These are phyloP conservation scores for Pisolithus albus DNA, from an alignment of 768 basidiomycete species.

Conservation along the genomic window DNA sequence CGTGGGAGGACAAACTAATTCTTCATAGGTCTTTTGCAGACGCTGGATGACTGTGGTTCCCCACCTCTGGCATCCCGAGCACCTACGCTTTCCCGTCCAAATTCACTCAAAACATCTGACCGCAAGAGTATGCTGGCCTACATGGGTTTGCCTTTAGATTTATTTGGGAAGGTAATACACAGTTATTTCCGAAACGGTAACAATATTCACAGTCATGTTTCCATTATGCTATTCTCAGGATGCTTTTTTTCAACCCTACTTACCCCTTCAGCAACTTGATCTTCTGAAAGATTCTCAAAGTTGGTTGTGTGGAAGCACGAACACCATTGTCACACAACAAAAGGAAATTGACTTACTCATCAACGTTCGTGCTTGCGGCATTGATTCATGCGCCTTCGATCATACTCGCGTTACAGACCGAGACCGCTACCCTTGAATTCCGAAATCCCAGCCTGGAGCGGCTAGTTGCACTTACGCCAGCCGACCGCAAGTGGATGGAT, in stretches of 20 bases:
- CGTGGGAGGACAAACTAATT: not conserved
- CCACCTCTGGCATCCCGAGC: constrained; percentile 65
- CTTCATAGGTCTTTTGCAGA: constrained; percentile 69
- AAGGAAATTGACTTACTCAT: constrained; percentile 87
- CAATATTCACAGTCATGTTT: not conserved
- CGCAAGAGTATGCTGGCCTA: constrained; percentile 86
- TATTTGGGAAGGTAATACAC: constrained; percentile 75
- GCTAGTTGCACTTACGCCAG: constrained; percentile 73
- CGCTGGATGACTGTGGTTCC: constrained; percentile 86
- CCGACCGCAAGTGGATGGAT: constrained; percentile 98
- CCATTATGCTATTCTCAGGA: constrained; percentile 40
- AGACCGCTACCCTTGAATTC: constrained; percentile 83
- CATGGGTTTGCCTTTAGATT: constrained; percentile 85
- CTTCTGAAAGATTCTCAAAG: constrained; percentile 70
- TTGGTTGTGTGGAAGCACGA: constrained; percentile 94
- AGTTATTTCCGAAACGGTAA: not conserved
- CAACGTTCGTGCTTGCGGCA: constrained; percentile 47
- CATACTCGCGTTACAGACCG: constrained; percentile 49
- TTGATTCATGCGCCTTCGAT: not conserved
- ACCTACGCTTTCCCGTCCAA: constrained; percentile 60
- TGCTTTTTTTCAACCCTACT: constrained; percentile 95
- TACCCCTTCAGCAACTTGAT: constrained; percentile 92
- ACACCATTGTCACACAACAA: constrained; percentile 91
- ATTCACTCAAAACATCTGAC: constrained; percentile 82
- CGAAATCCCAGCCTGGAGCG: constrained; percentile 75